These are phyloP conservation scores for Begonia fuchsioides DNA, from an alignment of 306 rosid species.

Conservation along the genomic window DNA sequence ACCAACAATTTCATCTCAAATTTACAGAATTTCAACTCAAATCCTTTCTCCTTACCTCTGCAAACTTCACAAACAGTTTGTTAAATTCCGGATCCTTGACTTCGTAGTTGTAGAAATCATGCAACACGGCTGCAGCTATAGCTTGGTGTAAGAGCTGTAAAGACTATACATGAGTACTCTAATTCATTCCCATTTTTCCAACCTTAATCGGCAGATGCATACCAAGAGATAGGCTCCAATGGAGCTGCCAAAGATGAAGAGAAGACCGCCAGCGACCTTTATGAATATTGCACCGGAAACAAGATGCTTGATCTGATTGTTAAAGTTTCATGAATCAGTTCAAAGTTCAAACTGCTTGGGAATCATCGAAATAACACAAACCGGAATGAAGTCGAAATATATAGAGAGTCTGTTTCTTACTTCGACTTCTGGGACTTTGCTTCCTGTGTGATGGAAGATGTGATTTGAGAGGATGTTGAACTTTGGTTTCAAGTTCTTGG, in stretches of 20 bases:
- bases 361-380: neutral
- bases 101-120: slow-evolving; percentile 58
- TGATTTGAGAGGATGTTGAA: slow-evolving; percentile 20
- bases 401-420: slow-evolving; percentile 17
- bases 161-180: neutral
- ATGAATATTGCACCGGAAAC: slow-evolving; percentile 32
- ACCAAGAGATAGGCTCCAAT: slow-evolving; percentile 50
- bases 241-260: slow-evolving; percentile 43
- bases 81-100: slow-evolving; percentile 36
- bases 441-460: slow-evolving; percentile 26
- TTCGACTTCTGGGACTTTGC: slow-evolving; percentile 30
- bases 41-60: slow-evolving; percentile 28
- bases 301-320: slow-evolving; percentile 25
- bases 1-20: neutral
- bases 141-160: slow-evolving; percentile 51
- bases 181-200: neutral
- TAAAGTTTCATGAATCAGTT: neutral
- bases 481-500: slow-evolving; percentile 33
- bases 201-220: neutral
- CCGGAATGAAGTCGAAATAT: neutral
- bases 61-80: slow-evolving; percentile 42
- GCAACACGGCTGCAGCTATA: slow-evolving; percentile 35
- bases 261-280: slow-evolving; percentile 45
- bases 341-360: too few relatives aligned
- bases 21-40: neutral